Percentiles rank a stretch among this genome's conserved stretches.
Evolutionary conservation across 345 rosid species (phyloP).

Genomic region (Hevea brasiliensis): DNA sequence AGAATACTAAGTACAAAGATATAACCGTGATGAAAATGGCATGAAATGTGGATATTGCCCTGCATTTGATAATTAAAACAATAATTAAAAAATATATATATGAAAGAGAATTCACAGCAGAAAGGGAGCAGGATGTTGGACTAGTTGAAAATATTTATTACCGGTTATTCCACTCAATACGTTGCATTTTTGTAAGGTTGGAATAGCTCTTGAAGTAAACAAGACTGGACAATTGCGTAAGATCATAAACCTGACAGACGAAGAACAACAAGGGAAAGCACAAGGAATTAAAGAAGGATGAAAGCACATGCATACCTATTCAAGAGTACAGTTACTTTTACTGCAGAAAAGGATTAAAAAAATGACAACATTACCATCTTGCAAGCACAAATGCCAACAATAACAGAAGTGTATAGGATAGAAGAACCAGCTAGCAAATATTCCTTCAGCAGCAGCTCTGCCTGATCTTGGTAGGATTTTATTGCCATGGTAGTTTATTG

Average conservation of each 20-base stretch:
- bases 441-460: slow-evolving; percentile 54
- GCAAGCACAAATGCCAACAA: slow-evolving; percentile 51
- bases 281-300: slow-evolving; percentile 8
- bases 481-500: slow-evolving; percentile 16
- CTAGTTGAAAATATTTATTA: slow-evolving; percentile 24
- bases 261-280: neutral
- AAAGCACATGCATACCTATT: neutral
- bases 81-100: neutral
- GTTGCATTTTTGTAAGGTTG: slow-evolving; percentile 58
- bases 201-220: slow-evolving; percentile 58
- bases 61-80: slow-evolving; percentile 33
- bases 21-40: slow-evolving; percentile 58
- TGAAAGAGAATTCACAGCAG: slow-evolving; percentile 4
- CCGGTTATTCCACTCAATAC: slow-evolving; percentile 89
- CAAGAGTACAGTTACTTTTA: neutral
- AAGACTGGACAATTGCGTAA: slow-evolving; percentile 54
- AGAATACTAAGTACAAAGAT: slow-evolving; percentile 71
- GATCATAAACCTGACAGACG: slow-evolving; percentile 61
- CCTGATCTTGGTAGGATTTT: slow-evolving; percentile 48
- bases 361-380: slow-evolving; percentile 45
- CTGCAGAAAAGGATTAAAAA: neutral
- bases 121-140: neutral
- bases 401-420: slow-evolving; percentile 58
- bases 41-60: slow-evolving; percentile 79
- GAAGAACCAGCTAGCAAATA: slow-evolving; percentile 54